phyloP scores from a whole-genome alignment of 257 asterid species.

The Haberlea rhodopensis region DNA sequence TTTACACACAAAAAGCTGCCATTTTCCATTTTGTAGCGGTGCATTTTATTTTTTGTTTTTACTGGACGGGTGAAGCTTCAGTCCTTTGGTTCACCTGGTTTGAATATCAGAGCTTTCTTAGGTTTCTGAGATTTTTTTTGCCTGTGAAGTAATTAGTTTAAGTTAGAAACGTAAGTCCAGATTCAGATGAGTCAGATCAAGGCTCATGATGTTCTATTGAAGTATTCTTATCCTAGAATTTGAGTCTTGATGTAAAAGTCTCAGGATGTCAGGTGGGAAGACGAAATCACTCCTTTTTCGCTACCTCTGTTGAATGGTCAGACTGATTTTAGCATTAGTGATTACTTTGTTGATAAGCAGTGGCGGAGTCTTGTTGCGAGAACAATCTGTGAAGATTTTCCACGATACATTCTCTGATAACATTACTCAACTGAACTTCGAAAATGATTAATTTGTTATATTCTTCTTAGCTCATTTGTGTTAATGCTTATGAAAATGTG shows the following conservation, averaged over 20 bases:
- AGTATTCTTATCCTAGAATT: neutral
- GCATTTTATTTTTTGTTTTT: neutral
- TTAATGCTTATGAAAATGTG: neutral
- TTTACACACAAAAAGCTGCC: neutral
- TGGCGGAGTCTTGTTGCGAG: neutral
- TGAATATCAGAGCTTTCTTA: slow-evolving; percentile 5
- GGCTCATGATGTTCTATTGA: slow-evolving; percentile 4
- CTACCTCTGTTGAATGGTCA: neutral
- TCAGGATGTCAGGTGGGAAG: slow-evolving; percentile 8
- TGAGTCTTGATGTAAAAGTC: slow-evolving; percentile 5
- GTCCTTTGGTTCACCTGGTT: slow-evolving; percentile 20
- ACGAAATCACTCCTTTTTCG: slow-evolving; percentile 1
- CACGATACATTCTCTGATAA: slow-evolving; percentile 21
- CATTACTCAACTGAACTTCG: neutral
- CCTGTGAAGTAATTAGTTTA: slow-evolving; percentile 2
- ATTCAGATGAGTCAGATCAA: slow-evolving; percentile 10
- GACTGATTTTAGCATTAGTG: neutral
- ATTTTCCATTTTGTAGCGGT: neutral
- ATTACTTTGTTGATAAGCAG: neutral
- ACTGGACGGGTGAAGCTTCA: neutral
- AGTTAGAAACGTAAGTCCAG: neutral
- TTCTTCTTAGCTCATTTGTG: neutral
- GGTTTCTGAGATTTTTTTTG: neutral
- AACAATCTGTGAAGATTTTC: slow-evolving; percentile 7
- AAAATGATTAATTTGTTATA: slow-evolving; percentile 7